Evolutionary conservation across 1,284 basidiomycete species (phyloP), one percentile per base, ranked within the genome.

Genomic region (Albatrellus sp.): DNA sequence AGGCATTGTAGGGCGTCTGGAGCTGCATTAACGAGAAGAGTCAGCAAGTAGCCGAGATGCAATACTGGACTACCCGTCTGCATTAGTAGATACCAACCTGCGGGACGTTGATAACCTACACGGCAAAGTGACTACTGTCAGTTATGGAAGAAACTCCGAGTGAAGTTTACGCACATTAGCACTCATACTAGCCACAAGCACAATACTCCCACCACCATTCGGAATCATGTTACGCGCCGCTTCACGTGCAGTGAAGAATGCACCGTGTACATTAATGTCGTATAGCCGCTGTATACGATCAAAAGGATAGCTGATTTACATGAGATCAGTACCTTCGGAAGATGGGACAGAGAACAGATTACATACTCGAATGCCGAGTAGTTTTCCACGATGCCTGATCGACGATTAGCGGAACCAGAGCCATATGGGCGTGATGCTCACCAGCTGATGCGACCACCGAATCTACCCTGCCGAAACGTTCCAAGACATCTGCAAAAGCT

Each of bases 1-100:
- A 92, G n/a, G 89, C 85, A 62, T 97, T 98, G 66, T 98, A 98
- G 0, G 93, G 92, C 1, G 89, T 88, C 73, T 98, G 93, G 33
- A 77, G 78, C 75, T 96, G 43, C 12, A 37, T 16, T 14, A 14
- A 28, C 19, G 39, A 29, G 24, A 38, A 24, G 42, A 33, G 14
- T 44, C 40, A 46, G 19, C 17, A 20, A 16, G 70, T 48, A 55
- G 14, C 28, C 17, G 16, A 29, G 40, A 43, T 37, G 3, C 20
- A 35, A 24, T 31, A 19, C 12, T n/a, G 13, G 34, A 33, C 13
- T 16, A 20, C 29, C 13, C 24, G 24, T 7, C 24, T 24, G 24
- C 24, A 24, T 24, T 24, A n/a, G 8, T 3, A 6, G 20, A 37
- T 31, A 47, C 56, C 28, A 48, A 81, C 80, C 70, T 81, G 80